A percentile compares a stretch with the other conserved stretches of the same genome.
These are phyloP conservation scores for Cucurbita maxima DNA, from an alignment of 306 rosid species.

Conservation along the genomic window DNA sequence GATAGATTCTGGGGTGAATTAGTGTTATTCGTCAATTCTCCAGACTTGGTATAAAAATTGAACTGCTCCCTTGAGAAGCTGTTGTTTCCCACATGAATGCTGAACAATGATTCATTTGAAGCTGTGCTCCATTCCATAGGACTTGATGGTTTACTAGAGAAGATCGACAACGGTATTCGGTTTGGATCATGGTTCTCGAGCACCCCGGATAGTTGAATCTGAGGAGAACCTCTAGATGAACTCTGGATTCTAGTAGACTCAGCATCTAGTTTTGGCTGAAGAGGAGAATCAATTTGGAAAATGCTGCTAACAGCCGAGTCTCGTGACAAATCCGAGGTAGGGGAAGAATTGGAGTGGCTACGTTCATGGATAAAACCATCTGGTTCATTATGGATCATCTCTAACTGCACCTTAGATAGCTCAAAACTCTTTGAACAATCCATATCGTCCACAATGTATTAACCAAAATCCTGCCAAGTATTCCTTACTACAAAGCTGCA, in stretches of 20 bases:
- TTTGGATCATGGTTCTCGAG: constrained; percentile 1
- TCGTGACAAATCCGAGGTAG: background rate
- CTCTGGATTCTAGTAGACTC: background rate
- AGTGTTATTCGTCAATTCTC: background rate
- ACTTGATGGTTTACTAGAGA: constrained; percentile 9
- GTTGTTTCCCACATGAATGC: constrained; percentile 13
- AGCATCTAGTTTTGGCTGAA: background rate
- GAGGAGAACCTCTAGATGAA: background rate
- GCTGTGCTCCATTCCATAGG: constrained; percentile 14
- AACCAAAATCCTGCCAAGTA: background rate
- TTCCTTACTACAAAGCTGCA: background rate
- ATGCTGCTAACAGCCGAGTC: background rate
- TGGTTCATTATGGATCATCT: background rate
- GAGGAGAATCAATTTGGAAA: background rate
- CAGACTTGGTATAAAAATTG: constrained; percentile 2
- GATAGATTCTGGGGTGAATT: background rate
- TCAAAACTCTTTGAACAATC: background rate
- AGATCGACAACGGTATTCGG: constrained; percentile 3
- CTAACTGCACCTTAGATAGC: constrained; percentile 1
- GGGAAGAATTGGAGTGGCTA: background rate
- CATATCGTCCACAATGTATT: background rate
- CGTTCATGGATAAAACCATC: background rate
- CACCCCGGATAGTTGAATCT: background rate
- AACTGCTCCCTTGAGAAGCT: constrained; percentile 14
- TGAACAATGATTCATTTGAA: constrained; percentile 12